These are phyloP conservation scores for Lactifluus hygrophoroides DNA, from an alignment of 768 basidiomycete genomes.

Conservation along the genomic window DNA sequence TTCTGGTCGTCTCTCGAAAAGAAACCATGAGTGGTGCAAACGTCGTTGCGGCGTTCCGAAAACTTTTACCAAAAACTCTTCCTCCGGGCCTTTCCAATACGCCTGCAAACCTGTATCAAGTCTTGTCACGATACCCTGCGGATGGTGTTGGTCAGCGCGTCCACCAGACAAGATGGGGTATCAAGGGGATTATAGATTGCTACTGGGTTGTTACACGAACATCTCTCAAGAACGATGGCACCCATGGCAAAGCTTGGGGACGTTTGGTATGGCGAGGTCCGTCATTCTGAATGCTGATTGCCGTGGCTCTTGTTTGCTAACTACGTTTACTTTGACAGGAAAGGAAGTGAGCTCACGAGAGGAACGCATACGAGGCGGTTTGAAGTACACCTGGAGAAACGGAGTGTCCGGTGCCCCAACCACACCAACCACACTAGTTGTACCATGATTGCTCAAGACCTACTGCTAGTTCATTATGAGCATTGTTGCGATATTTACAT, in stretches of 20 bases:
- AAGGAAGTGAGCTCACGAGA: constrained; percentile 50
- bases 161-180: constrained; percentile 65
- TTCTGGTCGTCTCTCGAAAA: background rate
- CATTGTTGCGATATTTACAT: background rate
- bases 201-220: constrained; percentile 73
- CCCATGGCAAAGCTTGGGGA: constrained; percentile 81
- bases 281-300: constrained; percentile 22
- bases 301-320: background rate
- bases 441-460: background rate
- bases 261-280: constrained; percentile 69
- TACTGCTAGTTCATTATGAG: background rate
- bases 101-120: constrained; percentile 62
- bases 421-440: background rate
- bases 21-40: constrained; percentile 17
- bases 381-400: constrained; percentile 68
- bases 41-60: constrained; percentile 35
- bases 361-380: constrained; percentile 55
- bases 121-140: constrained; percentile 58
- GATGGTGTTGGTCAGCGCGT: constrained; percentile 62
- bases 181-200: constrained; percentile 55
- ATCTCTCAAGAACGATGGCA: constrained; percentile 62
- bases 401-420: constrained; percentile 36
- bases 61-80: constrained; percentile 47
- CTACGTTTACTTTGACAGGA: constrained; percentile 32
- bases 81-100: constrained; percentile 50